These are phyloP conservation scores for Musa acuminata DNA, from an alignment of 176 grass and related monocot species.

Conservation along the genomic window DNA sequence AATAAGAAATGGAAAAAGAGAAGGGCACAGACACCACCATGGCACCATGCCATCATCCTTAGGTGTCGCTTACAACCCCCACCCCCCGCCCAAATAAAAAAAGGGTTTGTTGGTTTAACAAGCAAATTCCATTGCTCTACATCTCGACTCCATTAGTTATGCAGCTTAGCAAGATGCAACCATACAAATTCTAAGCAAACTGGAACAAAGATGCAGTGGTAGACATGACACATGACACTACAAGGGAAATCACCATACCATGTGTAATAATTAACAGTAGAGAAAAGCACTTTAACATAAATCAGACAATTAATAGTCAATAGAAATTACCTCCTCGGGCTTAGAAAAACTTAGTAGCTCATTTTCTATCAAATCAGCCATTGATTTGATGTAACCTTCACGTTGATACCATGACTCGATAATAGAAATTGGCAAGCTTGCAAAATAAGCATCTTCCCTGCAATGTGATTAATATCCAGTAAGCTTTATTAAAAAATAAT, in stretches of 20 bases:
- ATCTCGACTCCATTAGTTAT: too few relatives aligned
- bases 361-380: conserved; percentile 82
- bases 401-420: conserved; percentile 96
- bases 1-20: not conserved
- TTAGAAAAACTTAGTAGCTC: conserved; percentile 53
- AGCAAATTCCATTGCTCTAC: too few relatives aligned
- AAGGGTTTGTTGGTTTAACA: too few relatives aligned
- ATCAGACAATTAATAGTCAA: not conserved
- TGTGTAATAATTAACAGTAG: not conserved
- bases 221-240: too few relatives aligned
- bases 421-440: conserved; percentile 75
- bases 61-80: not conserved
- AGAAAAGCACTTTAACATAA: not conserved
- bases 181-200: too few relatives aligned
- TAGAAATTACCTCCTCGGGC: conserved; percentile 56
- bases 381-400: conserved; percentile 87
- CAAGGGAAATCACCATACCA: not conserved
- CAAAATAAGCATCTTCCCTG: conserved; percentile 89
- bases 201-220: too few relatives aligned
- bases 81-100: too few relatives aligned
- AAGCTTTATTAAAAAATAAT: not conserved
- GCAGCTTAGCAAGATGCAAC: too few relatives aligned
- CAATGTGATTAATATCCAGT: conserved; percentile 4
- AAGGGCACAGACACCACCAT: not conserved
- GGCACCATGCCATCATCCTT: not conserved